A percentile compares a stretch with the other conserved stretches of the same genome.
Conservation (phyloP, 2,329 filamentous ascomycete genomes). For the Phyllosticta capitalensis region DNA sequence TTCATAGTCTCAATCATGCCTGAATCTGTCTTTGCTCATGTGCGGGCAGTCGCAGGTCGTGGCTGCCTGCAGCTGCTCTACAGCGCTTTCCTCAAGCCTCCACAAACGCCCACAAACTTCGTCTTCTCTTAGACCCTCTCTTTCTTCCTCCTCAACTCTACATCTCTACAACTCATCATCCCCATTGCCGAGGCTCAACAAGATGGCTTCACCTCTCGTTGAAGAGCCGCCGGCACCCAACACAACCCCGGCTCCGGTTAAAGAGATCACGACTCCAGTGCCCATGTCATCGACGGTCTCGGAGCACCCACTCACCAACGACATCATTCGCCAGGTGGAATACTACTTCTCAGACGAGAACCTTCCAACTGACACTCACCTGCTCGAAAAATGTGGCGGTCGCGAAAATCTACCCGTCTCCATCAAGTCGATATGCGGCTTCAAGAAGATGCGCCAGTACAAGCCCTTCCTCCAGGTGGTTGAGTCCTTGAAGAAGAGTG, state of each 20-base stretch:
- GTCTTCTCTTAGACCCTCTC: too few species aligned
- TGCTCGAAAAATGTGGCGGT: constrained; percentile 32
- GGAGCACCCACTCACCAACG: constrained; percentile 15
- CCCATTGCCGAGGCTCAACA: not conserved
- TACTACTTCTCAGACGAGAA: constrained; percentile 43
- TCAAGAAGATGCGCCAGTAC: constrained; percentile 38
- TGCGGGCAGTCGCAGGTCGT: not conserved
- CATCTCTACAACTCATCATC: not conserved
- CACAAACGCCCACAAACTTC: not conserved
- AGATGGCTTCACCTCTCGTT: not conserved
- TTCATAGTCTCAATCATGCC: not conserved
- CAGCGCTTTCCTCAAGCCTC: not conserved
- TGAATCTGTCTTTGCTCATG: not conserved
- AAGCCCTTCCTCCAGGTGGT: constrained; percentile 31
- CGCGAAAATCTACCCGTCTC: constrained; percentile 34
- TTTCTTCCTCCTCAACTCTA: not conserved
- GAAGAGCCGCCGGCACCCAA: not conserved
- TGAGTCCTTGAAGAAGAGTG: constrained; percentile 32
- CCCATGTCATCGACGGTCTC: not conserved
- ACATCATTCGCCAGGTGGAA: constrained; percentile 32
- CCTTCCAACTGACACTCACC: constrained; percentile 32
- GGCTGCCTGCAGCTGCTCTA: not conserved
- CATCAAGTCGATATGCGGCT: constrained; percentile 34
- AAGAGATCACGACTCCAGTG: not conserved
- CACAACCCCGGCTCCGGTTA: not conserved